A percentile compares a stretch with the other conserved stretches of the same genome.
Conservation (phyloP, 495 filamentous ascomycete species). For the Parachaetomium inaequale region DNA sequence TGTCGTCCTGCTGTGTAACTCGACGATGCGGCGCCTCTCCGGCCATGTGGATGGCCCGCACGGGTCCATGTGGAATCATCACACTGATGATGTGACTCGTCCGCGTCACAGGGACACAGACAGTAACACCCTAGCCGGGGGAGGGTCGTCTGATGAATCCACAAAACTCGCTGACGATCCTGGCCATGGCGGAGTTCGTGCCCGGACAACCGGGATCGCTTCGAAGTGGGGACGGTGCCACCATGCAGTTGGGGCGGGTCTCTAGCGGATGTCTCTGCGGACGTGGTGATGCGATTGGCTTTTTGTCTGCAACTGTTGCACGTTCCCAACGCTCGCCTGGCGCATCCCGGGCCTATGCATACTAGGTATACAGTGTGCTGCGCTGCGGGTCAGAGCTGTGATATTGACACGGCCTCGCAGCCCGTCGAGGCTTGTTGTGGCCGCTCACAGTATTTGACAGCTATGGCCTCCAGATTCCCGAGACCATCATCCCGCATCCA, state of each 20-base stretch:
- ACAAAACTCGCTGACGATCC: slow-evolving; percentile 10
- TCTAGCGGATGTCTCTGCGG: background rate
- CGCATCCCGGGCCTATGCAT: background rate
- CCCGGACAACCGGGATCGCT: slow-evolving; percentile 1
- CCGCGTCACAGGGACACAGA: background rate
- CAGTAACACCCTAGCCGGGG: background rate
- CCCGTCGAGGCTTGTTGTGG: background rate
- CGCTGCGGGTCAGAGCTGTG: background rate
- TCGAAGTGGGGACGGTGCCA: slow-evolving; percentile 4
- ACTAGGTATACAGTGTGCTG: background rate
- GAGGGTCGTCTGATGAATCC: slow-evolving; percentile 5
- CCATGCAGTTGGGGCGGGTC: background rate
- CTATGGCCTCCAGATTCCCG: background rate
- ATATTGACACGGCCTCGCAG: background rate
- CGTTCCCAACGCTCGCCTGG: background rate
- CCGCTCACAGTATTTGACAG: background rate
- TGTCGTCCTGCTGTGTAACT: background rate
- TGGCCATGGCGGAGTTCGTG: background rate
- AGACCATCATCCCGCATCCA: background rate
- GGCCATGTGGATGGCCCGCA: background rate
- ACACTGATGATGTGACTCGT: background rate
- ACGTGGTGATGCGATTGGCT: background rate
- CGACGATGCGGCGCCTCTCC: background rate
- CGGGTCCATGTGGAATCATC: background rate
- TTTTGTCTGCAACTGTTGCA: background rate